Conservation (phyloP, 2,329 filamentous ascomycete species). For the Verticillium zaregamsianum region DNA sequence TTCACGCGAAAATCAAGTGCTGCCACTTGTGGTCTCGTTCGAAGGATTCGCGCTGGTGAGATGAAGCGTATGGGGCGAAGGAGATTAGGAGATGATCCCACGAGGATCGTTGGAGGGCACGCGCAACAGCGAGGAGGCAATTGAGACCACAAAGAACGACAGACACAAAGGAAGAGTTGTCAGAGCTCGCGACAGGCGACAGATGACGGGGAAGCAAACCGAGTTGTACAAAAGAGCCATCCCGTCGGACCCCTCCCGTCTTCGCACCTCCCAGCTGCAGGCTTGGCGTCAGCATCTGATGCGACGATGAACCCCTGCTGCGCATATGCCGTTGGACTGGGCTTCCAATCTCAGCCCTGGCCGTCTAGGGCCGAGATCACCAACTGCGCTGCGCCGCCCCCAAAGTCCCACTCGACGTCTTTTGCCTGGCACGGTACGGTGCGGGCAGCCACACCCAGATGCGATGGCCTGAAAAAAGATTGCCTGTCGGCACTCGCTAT, state of each 20-base stretch:
- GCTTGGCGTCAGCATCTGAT: neutral
- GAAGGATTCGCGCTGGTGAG: neutral
- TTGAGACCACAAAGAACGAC: neutral
- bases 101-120: neutral
- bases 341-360: neutral
- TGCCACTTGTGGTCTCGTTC: neutral
- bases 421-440: neutral
- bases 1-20: too few relatives aligned
- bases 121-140: neutral
- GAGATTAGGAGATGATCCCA: too few relatives aligned
- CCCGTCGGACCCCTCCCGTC: neutral
- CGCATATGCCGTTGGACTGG: neutral
- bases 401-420: neutral
- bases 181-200: neutral
- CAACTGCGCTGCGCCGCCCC: neutral
- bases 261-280: neutral
- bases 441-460: too few relatives aligned
- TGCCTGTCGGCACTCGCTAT: neutral
- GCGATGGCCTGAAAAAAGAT: too few relatives aligned
- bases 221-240: neutral
- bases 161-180: neutral
- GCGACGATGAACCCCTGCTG: neutral
- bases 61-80: neutral
- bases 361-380: neutral
- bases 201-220: neutral